Conservation (phyloP, 352 stramenopile genomes). For the Phytopythium oedochilum region DNA sequence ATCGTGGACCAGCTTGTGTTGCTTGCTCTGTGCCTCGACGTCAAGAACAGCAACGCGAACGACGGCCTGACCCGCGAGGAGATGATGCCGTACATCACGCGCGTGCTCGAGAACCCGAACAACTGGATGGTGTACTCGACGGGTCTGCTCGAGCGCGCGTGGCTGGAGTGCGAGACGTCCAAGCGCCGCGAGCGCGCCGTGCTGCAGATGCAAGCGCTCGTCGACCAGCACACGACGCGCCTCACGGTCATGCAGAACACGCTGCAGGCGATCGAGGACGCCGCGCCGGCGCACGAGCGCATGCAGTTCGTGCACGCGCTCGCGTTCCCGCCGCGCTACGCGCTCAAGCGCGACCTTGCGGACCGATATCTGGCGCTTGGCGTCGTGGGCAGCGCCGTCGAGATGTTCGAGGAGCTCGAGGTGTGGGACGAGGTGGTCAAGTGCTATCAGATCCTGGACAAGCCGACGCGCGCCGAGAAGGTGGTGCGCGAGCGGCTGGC, state of each 20-base stretch:
- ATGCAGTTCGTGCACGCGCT: conserved; percentile 91
- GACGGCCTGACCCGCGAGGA: conserved; percentile 94
- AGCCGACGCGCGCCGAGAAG: conserved; percentile 86
- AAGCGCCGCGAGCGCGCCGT: conserved; percentile 92
- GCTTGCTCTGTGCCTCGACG: conserved; percentile 93
- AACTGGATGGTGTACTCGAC: conserved; percentile 98
- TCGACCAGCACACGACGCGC: conserved; percentile 93
- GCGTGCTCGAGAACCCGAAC: conserved; percentile 91
- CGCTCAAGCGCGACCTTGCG: conserved; percentile 90
- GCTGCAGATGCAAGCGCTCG: conserved; percentile 95
- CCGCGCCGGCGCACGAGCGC: conserved; percentile 86
- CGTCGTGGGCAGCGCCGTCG: conserved; percentile 83
- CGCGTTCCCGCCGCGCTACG: conserved; percentile 92
- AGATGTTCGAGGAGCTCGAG: conserved; percentile 93
- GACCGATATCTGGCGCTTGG: conserved; percentile 92
- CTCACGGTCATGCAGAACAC: conserved; percentile 90
- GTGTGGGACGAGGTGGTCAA: conserved; percentile 97
- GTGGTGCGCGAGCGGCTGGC: conserved; percentile 86
- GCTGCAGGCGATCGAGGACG: conserved; percentile 84
- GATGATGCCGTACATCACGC: conserved; percentile 94
- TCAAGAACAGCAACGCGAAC: conserved; percentile 95
- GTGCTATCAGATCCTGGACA: conserved; percentile 92
- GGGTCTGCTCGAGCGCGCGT: conserved; percentile 88
- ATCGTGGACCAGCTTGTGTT: conserved; percentile 88
- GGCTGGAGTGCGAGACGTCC: conserved; percentile 93